Evolutionary conservation across 1,284 basidiomycete genomes (phyloP).

Genomic region (Prillingera fragicola): DNA sequence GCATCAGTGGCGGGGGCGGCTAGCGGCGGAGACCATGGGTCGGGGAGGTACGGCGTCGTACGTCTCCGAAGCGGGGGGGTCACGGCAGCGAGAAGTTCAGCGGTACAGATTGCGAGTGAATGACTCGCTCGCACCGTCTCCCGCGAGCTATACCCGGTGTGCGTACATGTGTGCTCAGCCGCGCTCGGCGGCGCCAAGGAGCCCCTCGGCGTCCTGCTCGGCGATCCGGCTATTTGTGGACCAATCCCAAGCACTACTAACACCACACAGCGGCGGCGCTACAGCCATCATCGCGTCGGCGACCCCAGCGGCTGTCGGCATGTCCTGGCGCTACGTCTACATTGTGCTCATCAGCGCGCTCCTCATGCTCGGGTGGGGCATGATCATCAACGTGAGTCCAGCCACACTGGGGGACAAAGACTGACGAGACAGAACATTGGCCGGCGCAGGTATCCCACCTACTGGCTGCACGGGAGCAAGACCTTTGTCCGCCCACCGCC

Average conservation of each 20-base stretch:
- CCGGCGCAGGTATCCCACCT: conserved; percentile 55
- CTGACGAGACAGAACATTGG: conserved; percentile 51
- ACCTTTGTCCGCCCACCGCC: conserved; percentile 12
- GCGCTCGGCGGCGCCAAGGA: no score
- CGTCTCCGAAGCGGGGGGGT: no score
- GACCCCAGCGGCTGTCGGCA: conserved; percentile 49
- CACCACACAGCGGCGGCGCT: conserved; percentile 51
- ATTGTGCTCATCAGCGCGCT: conserved; percentile 55
- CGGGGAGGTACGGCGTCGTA: no score
- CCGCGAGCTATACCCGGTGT: no score
- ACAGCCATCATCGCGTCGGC: conserved; percentile 54
- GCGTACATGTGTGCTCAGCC: no score
- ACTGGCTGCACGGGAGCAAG: conserved; percentile 46
- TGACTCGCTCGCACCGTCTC: no score
- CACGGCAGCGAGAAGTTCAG: no score
- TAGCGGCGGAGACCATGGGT: no score
- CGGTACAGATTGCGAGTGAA: no score
- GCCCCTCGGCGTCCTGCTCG: no score
- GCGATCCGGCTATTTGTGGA: no score
- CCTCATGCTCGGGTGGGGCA: conserved; percentile 54
- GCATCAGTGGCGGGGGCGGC: no score
- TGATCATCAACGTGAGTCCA: conserved; percentile 51
- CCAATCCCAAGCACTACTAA: neutral
- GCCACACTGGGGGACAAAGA: neutral
- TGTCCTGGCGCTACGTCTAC: conserved; percentile 62